These are phyloP conservation scores for Yamadazyma sp. DNA, from an alignment of 1,139 yeast genomes.

Conservation along the genomic window DNA sequence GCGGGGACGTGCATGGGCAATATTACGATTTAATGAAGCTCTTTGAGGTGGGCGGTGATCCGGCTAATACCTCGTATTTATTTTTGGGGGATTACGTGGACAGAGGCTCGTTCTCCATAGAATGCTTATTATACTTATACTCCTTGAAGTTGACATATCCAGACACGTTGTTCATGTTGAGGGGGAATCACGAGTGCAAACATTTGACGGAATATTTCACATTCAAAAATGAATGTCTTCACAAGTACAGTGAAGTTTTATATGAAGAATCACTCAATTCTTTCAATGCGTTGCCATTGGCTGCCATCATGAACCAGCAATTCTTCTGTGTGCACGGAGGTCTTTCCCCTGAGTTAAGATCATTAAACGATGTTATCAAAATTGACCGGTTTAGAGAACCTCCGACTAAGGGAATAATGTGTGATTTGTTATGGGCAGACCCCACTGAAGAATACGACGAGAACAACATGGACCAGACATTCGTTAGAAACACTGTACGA, in stretches of 20 bases:
- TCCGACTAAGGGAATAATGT: conserved; percentile 91
- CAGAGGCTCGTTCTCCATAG: conserved; percentile 89
- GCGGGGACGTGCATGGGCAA: conserved; percentile 98
- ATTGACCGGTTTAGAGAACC: conserved; percentile 88
- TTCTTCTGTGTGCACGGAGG: conserved; percentile 98
- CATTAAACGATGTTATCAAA: conserved; percentile 66
- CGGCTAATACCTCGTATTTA: conserved; percentile 70
- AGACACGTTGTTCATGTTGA: conserved; percentile 70
- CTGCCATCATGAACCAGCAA: conserved; percentile 92
- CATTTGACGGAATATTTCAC: conserved; percentile 95
- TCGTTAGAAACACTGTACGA: conserved; percentile 68
- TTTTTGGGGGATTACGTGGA: conserved; percentile 97
- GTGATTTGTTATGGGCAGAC: conserved; percentile 96
- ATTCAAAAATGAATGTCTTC: conserved; percentile 85
- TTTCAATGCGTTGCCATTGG: conserved; percentile 86
- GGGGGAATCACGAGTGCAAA: conserved; percentile 96
- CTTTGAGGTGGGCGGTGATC: conserved; percentile 94
- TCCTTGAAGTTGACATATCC: conserved; percentile 81
- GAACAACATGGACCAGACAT: conserved; percentile 51
- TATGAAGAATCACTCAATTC: conserved; percentile 79
- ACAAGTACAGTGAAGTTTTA: conserved; percentile 68
- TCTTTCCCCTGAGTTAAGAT: conserved; percentile 79
- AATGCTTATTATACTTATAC: conserved; percentile 79
- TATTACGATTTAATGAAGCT: conserved; percentile 86
- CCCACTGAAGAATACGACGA: conserved; percentile 91